A percentile compares a stretch with the other conserved stretches of the same genome.
Evolutionary conservation across 2,329 filamentous ascomycete species (phyloP).

Genomic region (Colletotrichum tofieldiae): DNA sequence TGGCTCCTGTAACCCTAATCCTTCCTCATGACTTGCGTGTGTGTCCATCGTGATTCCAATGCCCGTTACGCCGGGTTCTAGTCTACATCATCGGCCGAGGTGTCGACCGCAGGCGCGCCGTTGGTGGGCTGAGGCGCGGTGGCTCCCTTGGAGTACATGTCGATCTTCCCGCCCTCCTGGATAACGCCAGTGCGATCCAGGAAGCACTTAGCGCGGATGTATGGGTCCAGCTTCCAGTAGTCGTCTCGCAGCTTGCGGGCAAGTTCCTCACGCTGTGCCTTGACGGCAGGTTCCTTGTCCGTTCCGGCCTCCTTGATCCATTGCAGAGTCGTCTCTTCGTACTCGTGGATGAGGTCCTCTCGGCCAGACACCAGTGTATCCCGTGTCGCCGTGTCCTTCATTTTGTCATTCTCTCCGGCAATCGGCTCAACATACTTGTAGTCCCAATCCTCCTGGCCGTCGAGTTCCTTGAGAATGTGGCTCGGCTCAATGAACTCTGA

Average conservation of each 20-base stretch:
- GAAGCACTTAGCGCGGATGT: slow-evolving; percentile 84
- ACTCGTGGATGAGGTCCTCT: slow-evolving; percentile 77
- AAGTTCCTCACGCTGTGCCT: slow-evolving; percentile 72
- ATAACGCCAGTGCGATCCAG: slow-evolving; percentile 89
- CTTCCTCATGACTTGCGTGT: slow-evolving; percentile 1
- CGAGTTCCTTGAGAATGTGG: slow-evolving; percentile 86
- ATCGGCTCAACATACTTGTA: slow-evolving; percentile 87
- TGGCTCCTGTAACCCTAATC: background rate
- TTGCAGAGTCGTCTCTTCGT: slow-evolving; percentile 80
- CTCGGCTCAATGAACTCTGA: slow-evolving; percentile 80
- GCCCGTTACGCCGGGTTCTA: slow-evolving; percentile 46
- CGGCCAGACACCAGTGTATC: slow-evolving; percentile 77
- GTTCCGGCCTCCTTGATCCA: slow-evolving; percentile 77
- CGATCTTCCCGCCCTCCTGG: slow-evolving; percentile 74
- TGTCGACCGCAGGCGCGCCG: slow-evolving; percentile 49
- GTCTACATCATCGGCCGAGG: slow-evolving; percentile 64
- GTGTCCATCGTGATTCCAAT: background rate
- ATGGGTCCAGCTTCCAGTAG: slow-evolving; percentile 94
- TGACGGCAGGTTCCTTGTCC: slow-evolving; percentile 63
- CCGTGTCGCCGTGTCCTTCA: slow-evolving; percentile 76
- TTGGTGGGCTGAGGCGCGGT: slow-evolving; percentile 44
- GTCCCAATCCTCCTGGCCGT: slow-evolving; percentile 87
- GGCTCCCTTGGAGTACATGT: slow-evolving; percentile 73
- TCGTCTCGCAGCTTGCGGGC: slow-evolving; percentile 77
- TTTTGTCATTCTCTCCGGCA: slow-evolving; percentile 81